Percentiles rank a stretch among this genome's conserved stretches.
Evolutionary conservation across 1,139 yeast genomes (phyloP).

Genomic region (Protomyces inouyei): DNA sequence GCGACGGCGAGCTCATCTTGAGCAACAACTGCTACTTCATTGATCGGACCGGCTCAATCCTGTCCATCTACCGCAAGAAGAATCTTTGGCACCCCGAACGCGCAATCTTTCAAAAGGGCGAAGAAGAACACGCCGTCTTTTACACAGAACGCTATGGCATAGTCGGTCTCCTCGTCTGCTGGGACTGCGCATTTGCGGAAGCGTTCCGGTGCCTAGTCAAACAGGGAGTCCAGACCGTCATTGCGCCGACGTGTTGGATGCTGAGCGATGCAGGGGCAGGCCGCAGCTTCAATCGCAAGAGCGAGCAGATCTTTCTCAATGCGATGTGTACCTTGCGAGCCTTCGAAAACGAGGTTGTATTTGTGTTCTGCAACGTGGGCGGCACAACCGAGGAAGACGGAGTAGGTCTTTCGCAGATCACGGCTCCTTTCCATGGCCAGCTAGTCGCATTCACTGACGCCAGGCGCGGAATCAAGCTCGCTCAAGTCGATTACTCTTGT

Average conservation of each 20-base stretch:
- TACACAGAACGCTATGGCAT: conserved; percentile 33
- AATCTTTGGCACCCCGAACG: conserved; percentile 34
- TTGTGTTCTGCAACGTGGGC: conserved; percentile 33
- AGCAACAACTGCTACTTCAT: conserved; percentile 32
- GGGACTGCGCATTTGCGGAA: conserved; percentile 33
- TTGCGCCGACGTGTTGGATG: conserved; percentile 34
- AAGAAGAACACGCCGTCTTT: conserved; percentile 30
- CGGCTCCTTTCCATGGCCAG: conserved; percentile 22
- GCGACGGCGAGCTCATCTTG: conserved; percentile 7
- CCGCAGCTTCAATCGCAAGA: conserved; percentile 27
- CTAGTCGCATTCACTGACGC: conserved; percentile 12
- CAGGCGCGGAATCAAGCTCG: conserved; percentile 29
- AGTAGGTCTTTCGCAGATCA: conserved; percentile 20
- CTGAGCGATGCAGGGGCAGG: conserved; percentile 30
- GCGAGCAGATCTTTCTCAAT: conserved; percentile 30
- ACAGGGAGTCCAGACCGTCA: conserved; percentile 31
- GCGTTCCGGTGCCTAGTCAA: conserved; percentile 31
- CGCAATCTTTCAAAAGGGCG: conserved; percentile 30
- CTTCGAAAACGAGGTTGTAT: conserved; percentile 31
- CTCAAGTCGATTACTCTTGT: conserved; percentile 26
- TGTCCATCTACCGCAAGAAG: conserved; percentile 32
- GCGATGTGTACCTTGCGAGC: conserved; percentile 32
- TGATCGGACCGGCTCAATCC: conserved; percentile 30
- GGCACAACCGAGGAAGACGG: conserved; percentile 20
- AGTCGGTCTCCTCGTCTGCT: conserved; percentile 32